Conservation (phyloP, 1,284 basidiomycete genomes). For the Papiliotrema terrestris region DNA sequence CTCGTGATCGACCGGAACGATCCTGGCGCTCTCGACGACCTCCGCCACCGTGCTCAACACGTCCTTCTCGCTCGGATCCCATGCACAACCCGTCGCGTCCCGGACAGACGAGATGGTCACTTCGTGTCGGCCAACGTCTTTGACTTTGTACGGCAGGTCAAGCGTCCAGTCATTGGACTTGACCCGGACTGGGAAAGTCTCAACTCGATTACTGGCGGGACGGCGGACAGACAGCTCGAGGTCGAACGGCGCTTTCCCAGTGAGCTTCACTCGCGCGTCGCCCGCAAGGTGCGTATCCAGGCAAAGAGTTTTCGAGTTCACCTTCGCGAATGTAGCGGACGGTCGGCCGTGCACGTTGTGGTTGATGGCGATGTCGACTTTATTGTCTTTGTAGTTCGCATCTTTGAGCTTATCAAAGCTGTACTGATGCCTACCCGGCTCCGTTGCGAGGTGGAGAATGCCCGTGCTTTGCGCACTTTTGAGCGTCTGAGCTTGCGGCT, state of each 20-base stretch:
- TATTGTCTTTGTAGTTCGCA: constrained; percentile 64
- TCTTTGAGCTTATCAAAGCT: constrained; percentile 85
- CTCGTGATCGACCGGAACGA: constrained; percentile 74
- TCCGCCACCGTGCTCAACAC: constrained; percentile 70
- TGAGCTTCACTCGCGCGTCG: constrained; percentile 63
- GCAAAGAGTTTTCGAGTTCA: constrained; percentile 68
- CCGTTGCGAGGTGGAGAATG: constrained; percentile 76
- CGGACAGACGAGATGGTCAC: constrained; percentile 69
- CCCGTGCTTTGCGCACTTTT: constrained; percentile 79
- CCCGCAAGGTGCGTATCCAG: constrained; percentile 53
- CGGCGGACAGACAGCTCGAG: constrained; percentile 70
- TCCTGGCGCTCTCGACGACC: constrained; percentile 90
- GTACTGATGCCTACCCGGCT: constrained; percentile 79
- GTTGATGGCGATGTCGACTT: constrained; percentile 62
- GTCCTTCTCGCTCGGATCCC: constrained; percentile 64
- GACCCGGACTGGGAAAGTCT: constrained; percentile 58
- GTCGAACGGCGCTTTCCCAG: constrained; percentile 84
- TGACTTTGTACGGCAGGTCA: constrained; percentile 69
- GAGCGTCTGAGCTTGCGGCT: constrained; percentile 64
- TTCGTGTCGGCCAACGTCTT: constrained; percentile 73
- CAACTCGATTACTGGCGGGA: constrained; percentile 65
- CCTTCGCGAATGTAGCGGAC: constrained; percentile 67
- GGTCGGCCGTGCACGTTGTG: constrained; percentile 76
- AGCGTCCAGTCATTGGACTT: constrained; percentile 68
- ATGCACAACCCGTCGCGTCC: constrained; percentile 76